phyloP scores from a whole-genome alignment of 148 eudicot genomes.

The Rhododendron vialii region DNA sequence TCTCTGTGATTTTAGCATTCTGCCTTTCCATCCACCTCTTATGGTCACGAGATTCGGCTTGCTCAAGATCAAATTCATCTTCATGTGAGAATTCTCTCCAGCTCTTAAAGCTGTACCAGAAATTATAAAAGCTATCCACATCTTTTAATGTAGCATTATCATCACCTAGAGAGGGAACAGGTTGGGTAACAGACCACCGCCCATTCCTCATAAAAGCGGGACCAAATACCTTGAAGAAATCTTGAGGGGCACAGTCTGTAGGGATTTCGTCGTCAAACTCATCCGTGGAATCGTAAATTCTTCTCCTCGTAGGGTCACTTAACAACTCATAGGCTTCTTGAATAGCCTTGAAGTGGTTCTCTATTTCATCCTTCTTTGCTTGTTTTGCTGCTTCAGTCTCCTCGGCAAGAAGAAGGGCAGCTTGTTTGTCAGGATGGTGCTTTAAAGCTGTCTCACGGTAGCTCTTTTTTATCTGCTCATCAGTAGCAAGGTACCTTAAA shows the following conservation, averaged over 20 bases:
- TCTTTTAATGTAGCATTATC: constrained; percentile 58
- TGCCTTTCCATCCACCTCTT: constrained; percentile 99
- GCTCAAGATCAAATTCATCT: constrained; percentile 91
- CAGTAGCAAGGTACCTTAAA: constrained; percentile 91
- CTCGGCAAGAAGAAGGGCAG: constrained; percentile 73
- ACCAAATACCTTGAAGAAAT: constrained; percentile 84
- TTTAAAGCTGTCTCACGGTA: constrained; percentile 90
- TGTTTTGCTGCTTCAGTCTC: constrained; percentile 74
- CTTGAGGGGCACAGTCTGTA: constrained; percentile 81
- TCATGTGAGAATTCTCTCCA: constrained; percentile 97
- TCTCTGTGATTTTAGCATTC: constrained; percentile 89
- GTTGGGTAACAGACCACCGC: constrained; percentile 83
- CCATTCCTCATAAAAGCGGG: constrained; percentile 95
- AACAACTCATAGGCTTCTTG: constrained; percentile 92
- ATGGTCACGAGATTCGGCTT: constrained; percentile 96
- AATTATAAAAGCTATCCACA: constrained; percentile 78
- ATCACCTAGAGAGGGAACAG: constrained; percentile 73
- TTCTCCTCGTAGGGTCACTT: constrained; percentile 74
- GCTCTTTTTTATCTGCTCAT: constrained; percentile 82
- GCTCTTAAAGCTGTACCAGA: constrained; percentile 86
- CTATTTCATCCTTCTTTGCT: constrained; percentile 86
- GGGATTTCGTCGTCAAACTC: constrained; percentile 98
- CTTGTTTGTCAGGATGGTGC: constrained; percentile 96
- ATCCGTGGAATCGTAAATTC: constrained; percentile 90
- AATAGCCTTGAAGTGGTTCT: constrained; percentile 74